A percentile compares a stretch with the other conserved stretches of the same genome.
phyloP scores from a whole-genome alignment of 768 basidiomycete species.

The Russula olivacea region DNA sequence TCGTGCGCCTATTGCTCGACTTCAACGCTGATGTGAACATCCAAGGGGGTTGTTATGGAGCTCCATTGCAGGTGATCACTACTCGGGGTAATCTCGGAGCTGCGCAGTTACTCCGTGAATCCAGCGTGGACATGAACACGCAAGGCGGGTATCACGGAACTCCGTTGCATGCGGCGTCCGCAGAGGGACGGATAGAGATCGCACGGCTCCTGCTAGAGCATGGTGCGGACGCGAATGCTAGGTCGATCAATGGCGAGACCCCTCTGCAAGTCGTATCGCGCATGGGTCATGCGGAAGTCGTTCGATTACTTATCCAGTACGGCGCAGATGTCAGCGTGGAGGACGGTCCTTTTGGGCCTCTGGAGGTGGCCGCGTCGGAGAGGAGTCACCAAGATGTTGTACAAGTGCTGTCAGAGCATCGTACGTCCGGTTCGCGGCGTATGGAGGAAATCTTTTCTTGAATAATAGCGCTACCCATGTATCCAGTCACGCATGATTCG shows the following conservation, averaged over 20 bases:
- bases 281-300: conserved; percentile 3
- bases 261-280: conserved; percentile 5
- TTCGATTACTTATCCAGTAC: conserved; percentile 4
- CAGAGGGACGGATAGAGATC: conserved; percentile 1
- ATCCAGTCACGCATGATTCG: not conserved
- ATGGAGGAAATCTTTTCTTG: not conserved
- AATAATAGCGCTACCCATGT: not conserved
- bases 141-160: conserved; percentile 11
- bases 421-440: not conserved
- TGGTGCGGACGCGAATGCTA: not conserved
- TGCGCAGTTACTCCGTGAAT: conserved; percentile 7
- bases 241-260: conserved; percentile 4
- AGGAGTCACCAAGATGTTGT: not conserved
- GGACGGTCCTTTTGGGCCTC: not conserved
- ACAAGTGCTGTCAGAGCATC: not conserved
- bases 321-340: not conserved
- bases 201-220: not conserved
- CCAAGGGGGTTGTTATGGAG: conserved; percentile 12
- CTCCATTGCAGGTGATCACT: not conserved
- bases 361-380: not conserved
- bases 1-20: not conserved
- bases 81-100: not conserved
- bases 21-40: conserved; percentile 6
- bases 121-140: conserved; percentile 1
- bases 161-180: conserved; percentile 9